Evolutionary conservation across 768 basidiomycete species (phyloP).

Genomic region (Tylopilus intermedius): DNA sequence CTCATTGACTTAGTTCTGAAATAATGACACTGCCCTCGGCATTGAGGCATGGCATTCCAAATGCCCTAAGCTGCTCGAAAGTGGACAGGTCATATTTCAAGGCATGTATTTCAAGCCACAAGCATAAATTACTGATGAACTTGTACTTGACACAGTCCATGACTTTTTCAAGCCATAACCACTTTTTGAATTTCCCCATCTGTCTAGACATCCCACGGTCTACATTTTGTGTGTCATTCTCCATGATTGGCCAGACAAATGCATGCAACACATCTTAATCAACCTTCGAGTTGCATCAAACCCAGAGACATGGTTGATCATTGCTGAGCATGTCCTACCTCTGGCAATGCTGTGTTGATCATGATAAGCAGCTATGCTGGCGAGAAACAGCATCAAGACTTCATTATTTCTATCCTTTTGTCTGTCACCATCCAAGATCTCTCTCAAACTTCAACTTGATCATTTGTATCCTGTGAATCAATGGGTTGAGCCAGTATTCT

Average conservation of each 20-base stretch:
- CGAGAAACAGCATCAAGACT: too few relatives aligned
- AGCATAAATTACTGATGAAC: background rate
- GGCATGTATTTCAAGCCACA: constrained; percentile 22
- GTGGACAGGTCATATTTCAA: constrained; percentile 51
- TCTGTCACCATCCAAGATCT: too few relatives aligned
- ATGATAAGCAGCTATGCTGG: background rate
- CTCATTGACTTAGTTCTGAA: too few relatives aligned
- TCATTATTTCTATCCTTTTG: too few relatives aligned
- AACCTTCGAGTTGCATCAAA: constrained; percentile 38
- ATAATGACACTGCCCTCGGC: constrained; percentile 40
- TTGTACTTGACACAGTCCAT: constrained; percentile 43
- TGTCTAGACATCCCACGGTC: constrained; percentile 46
- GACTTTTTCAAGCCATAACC: constrained; percentile 71
- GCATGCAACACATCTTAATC: constrained; percentile 41
- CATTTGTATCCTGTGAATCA: too few relatives aligned
- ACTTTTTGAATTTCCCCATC: constrained; percentile 25
- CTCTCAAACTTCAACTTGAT: too few relatives aligned
- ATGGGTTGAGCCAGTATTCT: too few relatives aligned
- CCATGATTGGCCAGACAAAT: constrained; percentile 74
- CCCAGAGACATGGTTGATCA: constrained; percentile 51
- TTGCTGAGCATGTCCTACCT: constrained; percentile 70
- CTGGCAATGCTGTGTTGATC: constrained; percentile 49
- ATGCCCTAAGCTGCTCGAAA: constrained; percentile 53
- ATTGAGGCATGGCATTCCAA: constrained; percentile 54
- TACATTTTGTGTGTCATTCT: constrained; percentile 68